These are phyloP conservation scores for Ophiostoma fasciatum DNA, from an alignment of 2,329 filamentous ascomycete species.

Conservation along the genomic window DNA sequence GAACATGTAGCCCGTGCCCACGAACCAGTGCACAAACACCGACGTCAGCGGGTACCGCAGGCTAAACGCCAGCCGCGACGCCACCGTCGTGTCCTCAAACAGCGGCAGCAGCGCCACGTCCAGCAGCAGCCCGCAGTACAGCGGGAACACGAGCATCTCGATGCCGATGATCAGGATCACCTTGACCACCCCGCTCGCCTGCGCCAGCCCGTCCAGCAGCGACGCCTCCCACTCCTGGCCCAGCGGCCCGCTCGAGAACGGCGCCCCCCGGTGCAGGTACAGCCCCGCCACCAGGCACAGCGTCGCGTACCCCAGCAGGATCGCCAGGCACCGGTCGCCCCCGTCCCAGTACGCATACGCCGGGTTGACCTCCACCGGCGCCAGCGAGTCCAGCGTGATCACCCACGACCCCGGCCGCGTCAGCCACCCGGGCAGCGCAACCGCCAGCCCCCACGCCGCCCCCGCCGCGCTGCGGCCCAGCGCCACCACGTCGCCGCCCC, in stretches of 20 bases:
- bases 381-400: slow-evolving; percentile 35
- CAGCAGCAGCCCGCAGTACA: slow-evolving; percentile 87
- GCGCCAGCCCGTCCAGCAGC: slow-evolving; percentile 69
- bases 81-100: slow-evolving; percentile 67
- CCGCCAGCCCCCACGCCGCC: slow-evolving; percentile 15
- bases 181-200: slow-evolving; percentile 94
- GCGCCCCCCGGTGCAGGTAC: slow-evolving; percentile 61
- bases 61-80: slow-evolving; percentile 66
- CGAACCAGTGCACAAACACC: slow-evolving; percentile 96
- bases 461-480: slow-evolving; percentile 11
- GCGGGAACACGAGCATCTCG: slow-evolving; percentile 92
- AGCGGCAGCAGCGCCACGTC: slow-evolving; percentile 80
- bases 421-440: slow-evolving; percentile 20
- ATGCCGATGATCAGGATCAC: slow-evolving; percentile 98
- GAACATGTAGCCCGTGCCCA: slow-evolving; percentile 99
- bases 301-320: slow-evolving; percentile 66
- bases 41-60: slow-evolving; percentile 71
- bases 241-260: slow-evolving; percentile 44
- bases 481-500: slow-evolving; percentile 8
- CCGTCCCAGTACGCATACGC: slow-evolving; percentile 53
- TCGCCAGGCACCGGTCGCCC: slow-evolving; percentile 53
- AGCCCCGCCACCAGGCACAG: slow-evolving; percentile 59
- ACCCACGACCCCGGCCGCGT: slow-evolving; percentile 41
- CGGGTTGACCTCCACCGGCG: slow-evolving; percentile 30
- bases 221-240: slow-evolving; percentile 57